Evolutionary conservation across 805 yeast species (phyloP).

Genomic region (Saccharomycopsis malanga): DNA sequence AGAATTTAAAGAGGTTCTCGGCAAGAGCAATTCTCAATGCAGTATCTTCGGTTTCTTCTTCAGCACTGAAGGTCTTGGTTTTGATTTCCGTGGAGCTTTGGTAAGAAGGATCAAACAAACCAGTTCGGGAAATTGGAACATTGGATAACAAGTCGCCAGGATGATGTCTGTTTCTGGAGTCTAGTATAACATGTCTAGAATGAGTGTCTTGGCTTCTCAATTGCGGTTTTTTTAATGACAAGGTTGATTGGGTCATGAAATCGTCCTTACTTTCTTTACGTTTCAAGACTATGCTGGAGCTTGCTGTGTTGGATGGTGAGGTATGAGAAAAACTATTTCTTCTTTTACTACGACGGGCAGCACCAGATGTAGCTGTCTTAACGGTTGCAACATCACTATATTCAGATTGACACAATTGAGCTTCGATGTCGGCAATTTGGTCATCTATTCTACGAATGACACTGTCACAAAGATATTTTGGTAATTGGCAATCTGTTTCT

Average conservation of each 20-base stretch:
- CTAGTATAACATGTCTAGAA: constrained; percentile 46
- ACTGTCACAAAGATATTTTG: constrained; percentile 56
- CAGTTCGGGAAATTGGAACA: constrained; percentile 55
- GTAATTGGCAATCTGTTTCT: constrained; percentile 42
- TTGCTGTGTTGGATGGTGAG: neutral
- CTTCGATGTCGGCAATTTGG: neutral
- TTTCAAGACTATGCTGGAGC: neutral
- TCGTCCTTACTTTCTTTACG: constrained; percentile 1
- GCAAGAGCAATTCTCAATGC: constrained; percentile 56
- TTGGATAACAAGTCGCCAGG: constrained; percentile 85
- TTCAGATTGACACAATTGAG: neutral
- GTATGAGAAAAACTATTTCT: neutral
- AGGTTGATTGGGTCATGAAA: neutral
- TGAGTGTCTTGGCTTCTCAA: constrained; percentile 2
- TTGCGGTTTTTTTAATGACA: constrained; percentile 1
- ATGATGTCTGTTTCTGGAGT: constrained; percentile 50
- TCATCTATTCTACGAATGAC: constrained; percentile 39
- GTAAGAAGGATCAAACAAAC: neutral
- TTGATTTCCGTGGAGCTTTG: neutral
- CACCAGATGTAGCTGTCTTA: neutral
- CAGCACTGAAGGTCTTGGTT: constrained; percentile 37
- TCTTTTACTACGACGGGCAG: neutral
- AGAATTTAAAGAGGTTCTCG: constrained; percentile 59
- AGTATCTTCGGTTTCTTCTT: constrained; percentile 67
- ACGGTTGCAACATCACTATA: neutral